Percentiles rank a stretch among this genome's conserved stretches.
Conservation (phyloP, 176 grass and related monocot genomes). For the Musa acuminata region DNA sequence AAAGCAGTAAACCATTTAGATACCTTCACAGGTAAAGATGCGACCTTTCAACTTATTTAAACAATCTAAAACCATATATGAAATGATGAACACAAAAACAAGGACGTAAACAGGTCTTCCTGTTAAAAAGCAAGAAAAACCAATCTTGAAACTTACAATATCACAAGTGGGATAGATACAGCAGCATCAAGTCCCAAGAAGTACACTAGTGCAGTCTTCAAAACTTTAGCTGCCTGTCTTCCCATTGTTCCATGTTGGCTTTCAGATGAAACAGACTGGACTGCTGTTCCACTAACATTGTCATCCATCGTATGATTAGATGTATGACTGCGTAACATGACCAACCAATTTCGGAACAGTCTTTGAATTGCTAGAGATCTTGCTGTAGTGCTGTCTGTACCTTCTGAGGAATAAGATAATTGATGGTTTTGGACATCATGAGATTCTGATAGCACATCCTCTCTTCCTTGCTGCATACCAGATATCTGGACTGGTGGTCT, state of each 20-base stretch:
- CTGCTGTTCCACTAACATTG: conserved; percentile 3
- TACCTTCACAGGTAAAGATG: neutral
- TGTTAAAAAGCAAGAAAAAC: neutral
- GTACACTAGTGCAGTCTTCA: conserved; percentile 11
- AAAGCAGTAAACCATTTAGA: neutral
- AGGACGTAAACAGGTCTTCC: too few species aligned
- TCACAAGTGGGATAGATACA: conserved; percentile 21
- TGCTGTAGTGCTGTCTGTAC: neutral
- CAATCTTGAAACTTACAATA: conserved; percentile 20
- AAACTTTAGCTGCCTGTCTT: conserved; percentile 5
- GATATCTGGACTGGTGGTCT: conserved; percentile 24
- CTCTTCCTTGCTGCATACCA: conserved; percentile 9
- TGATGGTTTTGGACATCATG: conserved; percentile 16
- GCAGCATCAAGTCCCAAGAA: conserved; percentile 20
- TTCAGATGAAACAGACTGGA: conserved; percentile 9
- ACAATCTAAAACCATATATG: neutral
- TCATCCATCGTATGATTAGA: conserved; percentile 14
- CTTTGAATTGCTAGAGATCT: conserved; percentile 25
- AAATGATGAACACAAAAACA: neutral
- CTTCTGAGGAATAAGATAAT: conserved; percentile 9
- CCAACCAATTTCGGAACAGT: conserved; percentile 20
- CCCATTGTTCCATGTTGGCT: neutral
- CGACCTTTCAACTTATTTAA: neutral
- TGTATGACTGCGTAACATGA: conserved; percentile 19
- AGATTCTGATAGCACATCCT: conserved; percentile 21